Conservation (phyloP, 768 basidiomycete genomes). For the Sporobolomyces roseus region DNA sequence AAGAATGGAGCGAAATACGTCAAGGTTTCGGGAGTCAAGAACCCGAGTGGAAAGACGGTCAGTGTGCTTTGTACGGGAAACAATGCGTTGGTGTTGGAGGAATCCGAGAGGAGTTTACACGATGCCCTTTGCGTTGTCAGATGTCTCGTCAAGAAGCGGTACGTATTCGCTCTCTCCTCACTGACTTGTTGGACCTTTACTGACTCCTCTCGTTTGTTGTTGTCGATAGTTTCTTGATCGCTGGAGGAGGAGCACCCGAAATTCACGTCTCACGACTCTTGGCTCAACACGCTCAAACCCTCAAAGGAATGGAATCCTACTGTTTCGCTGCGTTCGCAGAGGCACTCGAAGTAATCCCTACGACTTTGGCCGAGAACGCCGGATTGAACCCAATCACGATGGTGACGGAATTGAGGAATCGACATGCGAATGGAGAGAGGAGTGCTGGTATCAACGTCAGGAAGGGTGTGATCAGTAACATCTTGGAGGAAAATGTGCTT, state of each 20-base stretch:
- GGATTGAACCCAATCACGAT: conserved; percentile 97
- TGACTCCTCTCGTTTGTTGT: conserved; percentile 3
- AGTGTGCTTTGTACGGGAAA: conserved; percentile 90
- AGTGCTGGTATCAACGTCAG: conserved; percentile 98
- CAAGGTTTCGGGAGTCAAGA: conserved; percentile 88
- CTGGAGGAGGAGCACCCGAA: conserved; percentile 95
- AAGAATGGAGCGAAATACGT: conserved; percentile 83
- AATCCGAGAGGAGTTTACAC: conserved; percentile 93
- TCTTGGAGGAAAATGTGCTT: conserved; percentile 93
- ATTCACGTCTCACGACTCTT: conserved; percentile 91
- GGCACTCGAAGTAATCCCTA: conserved; percentile 95
- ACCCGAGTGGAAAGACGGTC: conserved; percentile 71
- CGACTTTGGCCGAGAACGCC: conserved; percentile 95
- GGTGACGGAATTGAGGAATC: conserved; percentile 93
- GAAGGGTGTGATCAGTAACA: conserved; percentile 95
- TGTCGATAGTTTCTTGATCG: conserved; percentile 71
- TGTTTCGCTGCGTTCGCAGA: conserved; percentile 99
- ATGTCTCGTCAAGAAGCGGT: conserved; percentile 98
- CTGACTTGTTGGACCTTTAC: neutral
- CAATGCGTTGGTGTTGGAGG: conserved; percentile 89
- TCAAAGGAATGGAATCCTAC: conserved; percentile 98
- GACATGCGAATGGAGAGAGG: conserved; percentile 88
- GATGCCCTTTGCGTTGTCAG: conserved; percentile 98
- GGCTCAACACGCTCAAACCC: conserved; percentile 81
- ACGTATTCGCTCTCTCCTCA: conserved; percentile 43